Percentiles rank a stretch among this genome's conserved stretches.
phyloP scores from a whole-genome alignment of 441 rosid genomes.

The Populus hybrid region DNA sequence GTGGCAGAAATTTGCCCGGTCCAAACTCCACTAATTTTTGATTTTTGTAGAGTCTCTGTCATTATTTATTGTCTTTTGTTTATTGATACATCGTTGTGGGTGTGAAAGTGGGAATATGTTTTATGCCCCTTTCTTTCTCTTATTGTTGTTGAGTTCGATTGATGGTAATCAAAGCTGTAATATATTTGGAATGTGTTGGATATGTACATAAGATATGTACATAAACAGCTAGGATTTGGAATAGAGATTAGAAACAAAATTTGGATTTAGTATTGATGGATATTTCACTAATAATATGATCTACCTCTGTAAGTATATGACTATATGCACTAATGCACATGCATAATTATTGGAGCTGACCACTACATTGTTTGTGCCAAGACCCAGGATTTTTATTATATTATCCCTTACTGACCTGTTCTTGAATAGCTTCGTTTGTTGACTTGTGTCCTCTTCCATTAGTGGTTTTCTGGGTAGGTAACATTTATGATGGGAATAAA shows the following conservation, averaged over 20 bases:
- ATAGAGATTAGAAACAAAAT: neutral
- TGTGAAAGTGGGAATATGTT: conserved; percentile 6
- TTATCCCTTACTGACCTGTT: neutral
- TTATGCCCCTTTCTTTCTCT: neutral
- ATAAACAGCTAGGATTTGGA: neutral
- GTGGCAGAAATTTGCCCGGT: conserved; percentile 8
- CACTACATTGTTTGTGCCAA: too few relatives aligned
- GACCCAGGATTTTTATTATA: too few relatives aligned
- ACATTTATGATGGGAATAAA: too few relatives aligned
- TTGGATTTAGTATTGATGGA: neutral
- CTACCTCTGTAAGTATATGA: neutral
- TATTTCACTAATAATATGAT: neutral
- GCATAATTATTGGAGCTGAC: too few relatives aligned
- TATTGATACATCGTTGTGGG: neutral
- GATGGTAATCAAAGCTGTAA: neutral
- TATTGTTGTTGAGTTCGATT: neutral
- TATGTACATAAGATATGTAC: neutral
- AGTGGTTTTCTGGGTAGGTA: too few relatives aligned
- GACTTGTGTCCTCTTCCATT: neutral
- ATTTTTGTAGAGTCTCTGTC: conserved; percentile 12
- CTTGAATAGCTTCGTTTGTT: neutral
- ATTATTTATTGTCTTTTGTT: neutral
- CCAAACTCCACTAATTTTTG: conserved; percentile 40
- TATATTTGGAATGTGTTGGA: neutral
- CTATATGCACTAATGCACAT: too few relatives aligned